Base-by-base conservation (phyloP, 805 yeast genomes). In the Pichia membranifaciens region DNA sequence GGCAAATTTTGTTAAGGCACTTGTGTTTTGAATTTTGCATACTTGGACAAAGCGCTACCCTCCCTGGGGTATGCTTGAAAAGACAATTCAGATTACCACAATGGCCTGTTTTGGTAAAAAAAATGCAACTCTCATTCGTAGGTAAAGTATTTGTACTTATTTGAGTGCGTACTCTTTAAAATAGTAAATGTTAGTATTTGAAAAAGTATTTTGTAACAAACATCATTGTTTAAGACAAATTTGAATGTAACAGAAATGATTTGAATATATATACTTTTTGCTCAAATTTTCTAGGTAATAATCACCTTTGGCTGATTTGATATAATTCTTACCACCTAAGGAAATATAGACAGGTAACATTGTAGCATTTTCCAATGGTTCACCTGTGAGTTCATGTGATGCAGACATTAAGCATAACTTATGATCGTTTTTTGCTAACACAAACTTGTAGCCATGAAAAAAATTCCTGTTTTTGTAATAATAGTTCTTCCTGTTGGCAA, bases 11-110 rank as follows among this genome's bases (percentile, higher is more conserved):
- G 25, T 68, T 67, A 21, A 53, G 48, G 58, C 93, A 85, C 29
- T 62, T 77, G 34, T 65, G 64, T 38, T 50, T 50, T 12, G 50
- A 44, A 17, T 80, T 64, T 45, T 60, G 73, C 10, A 68, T 65
- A 21, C 72, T 71, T 10, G 58, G 60, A 60, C 95, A 86, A 4
- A 84, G 59, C 5, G 81, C 73, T 18, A 80, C 68, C 40, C 72
- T 79, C 5, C 65, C 52, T 20, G 68, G 62, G 41, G 75, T 73
- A 58, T 85, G 93, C 4, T 59, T 58, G 55, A 72, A 82, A 21
- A 66, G 67, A 59, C 93, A 86, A 18, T 66, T 58, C 17, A 78
- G 79, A 51, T 75, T 74, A 42, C 66, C 65, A 58, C 93, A 72
- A 61, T 49, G 51, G 56, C 77, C 77, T 38, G 68, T 59, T 51